Evolutionary conservation across 2,329 filamentous ascomycete species (phyloP).

Genomic region (Phaeophleospora eucalypticola): DNA sequence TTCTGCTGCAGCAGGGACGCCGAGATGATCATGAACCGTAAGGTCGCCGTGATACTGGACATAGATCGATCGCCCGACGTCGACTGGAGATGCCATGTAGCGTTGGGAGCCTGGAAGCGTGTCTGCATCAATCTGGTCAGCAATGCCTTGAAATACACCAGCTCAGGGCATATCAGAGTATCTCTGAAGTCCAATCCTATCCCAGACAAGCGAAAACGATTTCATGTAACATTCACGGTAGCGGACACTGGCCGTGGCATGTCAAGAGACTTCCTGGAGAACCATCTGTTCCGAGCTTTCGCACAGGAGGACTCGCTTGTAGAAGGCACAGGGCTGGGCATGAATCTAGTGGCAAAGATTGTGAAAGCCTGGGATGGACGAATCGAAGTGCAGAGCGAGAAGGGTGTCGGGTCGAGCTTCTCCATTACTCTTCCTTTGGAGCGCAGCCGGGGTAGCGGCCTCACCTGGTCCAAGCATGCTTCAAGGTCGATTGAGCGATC

Average conservation of each 20-base stretch:
- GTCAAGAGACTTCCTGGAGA: slow-evolving; percentile 57
- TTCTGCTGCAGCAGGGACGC: slow-evolving; percentile 26
- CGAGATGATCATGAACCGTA: slow-evolving; percentile 21
- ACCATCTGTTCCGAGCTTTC: slow-evolving; percentile 61
- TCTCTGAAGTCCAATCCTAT: slow-evolving; percentile 18
- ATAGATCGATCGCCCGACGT: slow-evolving; percentile 31
- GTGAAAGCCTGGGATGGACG: slow-evolving; percentile 57
- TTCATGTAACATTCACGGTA: slow-evolving; percentile 37
- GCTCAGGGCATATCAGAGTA: slow-evolving; percentile 39
- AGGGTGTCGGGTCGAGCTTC: slow-evolving; percentile 20
- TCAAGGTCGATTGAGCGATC: slow-evolving; percentile 8
- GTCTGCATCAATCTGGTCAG: slow-evolving; percentile 46
- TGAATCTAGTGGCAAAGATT: slow-evolving; percentile 60
- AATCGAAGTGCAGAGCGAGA: slow-evolving; percentile 40
- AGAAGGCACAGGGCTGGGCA: slow-evolving; percentile 60
- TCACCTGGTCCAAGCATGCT: slow-evolving; percentile 2
- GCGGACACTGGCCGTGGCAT: slow-evolving; percentile 65
- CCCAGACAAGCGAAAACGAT: slow-evolving; percentile 18
- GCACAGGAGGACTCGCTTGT: slow-evolving; percentile 60
- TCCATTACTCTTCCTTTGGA: slow-evolving; percentile 21
- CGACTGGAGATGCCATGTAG: slow-evolving; percentile 42
- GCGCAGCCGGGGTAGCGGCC: slow-evolving; percentile 12
- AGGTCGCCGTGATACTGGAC: slow-evolving; percentile 46
- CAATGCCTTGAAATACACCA: slow-evolving; percentile 49
- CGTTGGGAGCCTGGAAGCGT: slow-evolving; percentile 45